Percentiles rank a stretch among this genome's conserved stretches.
phyloP scores from a whole-genome alignment of 2,329 filamentous ascomycete genomes.

The Pyrenophora seminiperda region DNA sequence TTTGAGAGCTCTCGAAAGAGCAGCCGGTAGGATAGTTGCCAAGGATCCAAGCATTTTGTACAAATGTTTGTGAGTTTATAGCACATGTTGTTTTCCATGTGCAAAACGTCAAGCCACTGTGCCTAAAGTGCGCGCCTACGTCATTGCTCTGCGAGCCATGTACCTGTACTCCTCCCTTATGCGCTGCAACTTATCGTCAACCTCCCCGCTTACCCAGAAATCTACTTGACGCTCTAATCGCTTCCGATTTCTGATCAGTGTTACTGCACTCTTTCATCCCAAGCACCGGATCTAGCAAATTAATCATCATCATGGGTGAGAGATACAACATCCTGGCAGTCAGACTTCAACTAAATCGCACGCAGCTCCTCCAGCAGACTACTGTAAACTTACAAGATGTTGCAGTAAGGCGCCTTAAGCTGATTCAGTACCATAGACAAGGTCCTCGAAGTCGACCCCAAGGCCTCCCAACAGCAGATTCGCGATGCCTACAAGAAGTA shows the following conservation, averaged over 20 bases:
- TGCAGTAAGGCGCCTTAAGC: background rate
- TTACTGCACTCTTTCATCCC: background rate
- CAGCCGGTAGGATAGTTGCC: too few species aligned
- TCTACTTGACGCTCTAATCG: background rate
- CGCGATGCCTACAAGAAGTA: constrained; percentile 93
- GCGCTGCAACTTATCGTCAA: background rate
- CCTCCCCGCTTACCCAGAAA: background rate
- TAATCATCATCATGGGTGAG: constrained; percentile 29
- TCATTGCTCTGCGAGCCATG: constrained; percentile 17
- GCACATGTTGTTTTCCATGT: constrained; percentile 9
- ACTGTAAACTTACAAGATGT: constrained; percentile 24
- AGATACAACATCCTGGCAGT: background rate
- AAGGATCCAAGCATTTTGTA: too few species aligned
- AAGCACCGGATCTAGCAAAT: background rate
- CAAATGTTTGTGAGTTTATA: background rate
- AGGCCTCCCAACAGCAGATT: constrained; percentile 80
- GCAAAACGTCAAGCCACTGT: constrained; percentile 22
- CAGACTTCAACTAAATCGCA: constrained; percentile 19
- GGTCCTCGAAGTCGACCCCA: constrained; percentile 70
- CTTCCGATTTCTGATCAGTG: background rate
- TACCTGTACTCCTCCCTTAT: constrained; percentile 5
- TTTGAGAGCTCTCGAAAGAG: too few species aligned
- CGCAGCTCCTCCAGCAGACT: constrained; percentile 30
- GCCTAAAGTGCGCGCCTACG: constrained; percentile 23
- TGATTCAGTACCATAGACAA: constrained; percentile 23